Base-by-base conservation (phyloP, 257 asterid genomes). In the Cinchona pubescens region DNA sequence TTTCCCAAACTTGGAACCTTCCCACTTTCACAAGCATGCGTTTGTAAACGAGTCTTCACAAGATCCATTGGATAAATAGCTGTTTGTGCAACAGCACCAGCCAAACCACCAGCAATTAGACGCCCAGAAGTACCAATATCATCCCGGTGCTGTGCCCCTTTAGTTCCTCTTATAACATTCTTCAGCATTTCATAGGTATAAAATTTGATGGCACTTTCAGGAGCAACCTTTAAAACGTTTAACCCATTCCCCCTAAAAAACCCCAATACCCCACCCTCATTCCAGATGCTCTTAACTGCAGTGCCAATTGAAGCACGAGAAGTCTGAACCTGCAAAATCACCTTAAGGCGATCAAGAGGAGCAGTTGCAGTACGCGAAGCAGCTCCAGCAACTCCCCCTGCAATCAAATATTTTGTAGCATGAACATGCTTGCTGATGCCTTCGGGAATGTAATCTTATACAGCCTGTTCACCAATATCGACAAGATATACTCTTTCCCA, bases 351-450 rank as follows among this genome's bases (percentile, higher is more conserved):
- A 75, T 96, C 99, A 60, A 96, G 95, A 64, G 99, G 99, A 15
- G 99, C 97, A 37, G 99, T 93, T 58, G 91, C 90, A 5, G 96
- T 92, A 59, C 98, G 99, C 72, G 99, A 96, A 74, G 96, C 89
- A 14, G 92, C 97, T 71, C 99, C 99, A 71, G 99, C 99, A 75
- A 96, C 96, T 61, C 96, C 99, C 43, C 99, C 99, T 0, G 97
- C 99, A 67, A 96, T 86, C 79, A 96, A 79, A 81, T 93, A 96
- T 59, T 90, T 93, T 66, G 89, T 58, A 29, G 98, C 97, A 75
- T 90, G 87, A 29, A 87, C 95, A 75, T 93, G 97, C 79, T 86
- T 93, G 84, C 94, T 91, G 80, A 96, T 90, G 85, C 99, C 99
- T 82, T 88, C 91, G 4, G 98, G 99, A 78, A 96, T 89, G 71